Evolutionary conservation across 2,329 filamentous ascomycete genomes (phyloP), one percentile per base, ranked within the genome.

Genomic region (Diaporthe nobilis): DNA sequence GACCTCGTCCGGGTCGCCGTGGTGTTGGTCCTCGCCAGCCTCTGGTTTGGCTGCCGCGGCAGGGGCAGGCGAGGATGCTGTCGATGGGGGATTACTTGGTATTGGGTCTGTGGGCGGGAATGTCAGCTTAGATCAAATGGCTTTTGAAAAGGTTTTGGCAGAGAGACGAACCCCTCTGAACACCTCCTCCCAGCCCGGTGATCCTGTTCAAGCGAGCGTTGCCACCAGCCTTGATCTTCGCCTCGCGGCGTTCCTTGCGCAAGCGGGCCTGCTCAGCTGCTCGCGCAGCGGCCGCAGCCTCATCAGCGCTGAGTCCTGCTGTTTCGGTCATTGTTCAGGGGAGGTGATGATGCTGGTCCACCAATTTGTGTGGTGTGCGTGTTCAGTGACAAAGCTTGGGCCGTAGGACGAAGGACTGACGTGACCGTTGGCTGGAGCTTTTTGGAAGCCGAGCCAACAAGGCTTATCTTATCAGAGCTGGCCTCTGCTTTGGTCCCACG

Each of bases 191-290:
- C 37, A 95, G 85, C 1, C 92, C 92, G 17, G 93, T 94, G 83
- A 97, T 97, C 83, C 90, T 93, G 80, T 94, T 92, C 77, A 97
- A 85, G 77, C 94, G 87, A 53, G 92, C 89, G 25, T 91, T 90
- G 75, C 93, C 94, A 76, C 93, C 92, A 68, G 92, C 91, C 80
- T 90, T 91, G 84, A 96, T 92, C 87, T 96, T 96, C 75, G 94
- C 94, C 83, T 95, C 93, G 67, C 94, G 90, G 53, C 94, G 91
- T 83, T 96, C 94, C 83, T 95, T 94, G 79, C 94, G 93, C 75
- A 95, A 87, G 63, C 94, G 92, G 51, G 93, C 92, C 84, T 95
- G 92, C 78, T 93, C 91, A 37, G 88, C 85, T 4, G 90, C 90
- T 77, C 89, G 85, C 76, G 87, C 85, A 20, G 88, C 86, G 2